Conservation (phyloP, 2,329 filamentous ascomycete genomes). For the Botrytis porri region DNA sequence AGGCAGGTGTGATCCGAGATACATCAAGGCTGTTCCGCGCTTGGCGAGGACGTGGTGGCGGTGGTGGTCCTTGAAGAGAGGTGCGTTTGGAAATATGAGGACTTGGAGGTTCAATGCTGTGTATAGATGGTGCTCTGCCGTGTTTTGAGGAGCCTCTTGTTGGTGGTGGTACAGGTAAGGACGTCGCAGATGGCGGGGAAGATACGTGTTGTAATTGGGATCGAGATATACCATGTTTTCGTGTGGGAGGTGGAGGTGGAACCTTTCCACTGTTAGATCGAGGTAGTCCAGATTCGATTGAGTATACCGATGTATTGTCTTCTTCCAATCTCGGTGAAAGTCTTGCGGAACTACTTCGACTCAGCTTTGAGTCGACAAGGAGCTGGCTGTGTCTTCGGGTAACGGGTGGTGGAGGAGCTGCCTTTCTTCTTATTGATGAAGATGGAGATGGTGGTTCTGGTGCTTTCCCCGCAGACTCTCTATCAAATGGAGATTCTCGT, state of each 20-base stretch:
- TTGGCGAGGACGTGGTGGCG: conserved; percentile 45
- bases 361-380: conserved; percentile 32
- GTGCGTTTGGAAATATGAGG: conserved; percentile 27
- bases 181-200: conserved; percentile 32
- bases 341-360: conserved; percentile 28
- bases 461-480: conserved; percentile 51
- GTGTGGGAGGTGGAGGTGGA: conserved; percentile 38
- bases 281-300: conserved; percentile 23
- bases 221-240: conserved; percentile 32
- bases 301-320: conserved; percentile 26
- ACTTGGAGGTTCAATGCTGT: conserved; percentile 30
- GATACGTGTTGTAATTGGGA: conserved; percentile 27
- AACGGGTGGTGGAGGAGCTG: conserved; percentile 43
- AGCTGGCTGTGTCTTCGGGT: conserved; percentile 38
- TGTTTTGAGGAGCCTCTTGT: conserved; percentile 30
- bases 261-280: conserved; percentile 27
- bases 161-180: conserved; percentile 45
- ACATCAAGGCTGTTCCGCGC: conserved; percentile 35
- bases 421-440: conserved; percentile 36
- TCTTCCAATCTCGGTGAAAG: conserved; percentile 35
- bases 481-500: conserved; percentile 51
- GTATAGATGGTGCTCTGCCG: conserved; percentile 30
- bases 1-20: conserved; percentile 22
- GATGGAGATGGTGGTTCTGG: conserved; percentile 44
- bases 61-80: conserved; percentile 34